A percentile compares a stretch with the other conserved stretches of the same genome.
Evolutionary conservation across 2,329 filamentous ascomycete species (phyloP).

Genomic region (Sporothrix brasiliensis): DNA sequence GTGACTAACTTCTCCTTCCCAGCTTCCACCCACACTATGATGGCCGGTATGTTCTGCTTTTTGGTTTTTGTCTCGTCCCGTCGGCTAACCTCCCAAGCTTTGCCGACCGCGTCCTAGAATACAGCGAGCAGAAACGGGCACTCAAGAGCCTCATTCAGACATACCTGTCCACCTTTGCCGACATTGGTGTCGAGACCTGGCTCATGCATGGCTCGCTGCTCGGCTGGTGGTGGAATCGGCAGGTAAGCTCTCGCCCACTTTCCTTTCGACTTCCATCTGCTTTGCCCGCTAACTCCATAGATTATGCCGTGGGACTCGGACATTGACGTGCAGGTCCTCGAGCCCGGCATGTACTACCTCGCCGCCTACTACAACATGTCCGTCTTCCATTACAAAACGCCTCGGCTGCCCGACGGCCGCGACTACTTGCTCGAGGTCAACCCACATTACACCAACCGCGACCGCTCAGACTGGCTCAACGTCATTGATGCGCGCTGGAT

Average conservation of each 20-base stretch:
- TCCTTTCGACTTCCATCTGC: slow-evolving; percentile 2
- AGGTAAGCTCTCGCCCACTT: slow-evolving; percentile 40
- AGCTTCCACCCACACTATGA: slow-evolving; percentile 47
- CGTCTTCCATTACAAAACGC: slow-evolving; percentile 50
- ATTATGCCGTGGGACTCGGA: slow-evolving; percentile 75
- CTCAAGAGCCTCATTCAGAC: slow-evolving; percentile 70
- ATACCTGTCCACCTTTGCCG: slow-evolving; percentile 69
- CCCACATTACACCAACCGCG: slow-evolving; percentile 47
- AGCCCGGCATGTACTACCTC: slow-evolving; percentile 66
- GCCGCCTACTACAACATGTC: slow-evolving; percentile 68
- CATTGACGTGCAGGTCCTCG: slow-evolving; percentile 73
- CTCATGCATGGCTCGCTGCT: slow-evolving; percentile 81
- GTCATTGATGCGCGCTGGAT: slow-evolving; percentile 55
- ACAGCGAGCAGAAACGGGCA: slow-evolving; percentile 62
- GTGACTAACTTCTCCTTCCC: neutral
- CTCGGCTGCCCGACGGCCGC: slow-evolving; percentile 45
- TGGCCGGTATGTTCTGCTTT: slow-evolving; percentile 39
- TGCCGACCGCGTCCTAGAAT: slow-evolving; percentile 45
- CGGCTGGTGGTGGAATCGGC: slow-evolving; percentile 83
- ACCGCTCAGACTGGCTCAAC: slow-evolving; percentile 47
- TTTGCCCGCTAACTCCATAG: slow-evolving; percentile 27
- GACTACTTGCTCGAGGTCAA: slow-evolving; percentile 56
- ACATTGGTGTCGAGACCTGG: slow-evolving; percentile 74
- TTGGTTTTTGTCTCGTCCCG: neutral
- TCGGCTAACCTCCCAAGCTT: slow-evolving; percentile 41